Evolutionary conservation across 2,329 filamentous ascomycete genomes (phyloP).

Genomic region (Ophiostoma novo-ulmi): DNA sequence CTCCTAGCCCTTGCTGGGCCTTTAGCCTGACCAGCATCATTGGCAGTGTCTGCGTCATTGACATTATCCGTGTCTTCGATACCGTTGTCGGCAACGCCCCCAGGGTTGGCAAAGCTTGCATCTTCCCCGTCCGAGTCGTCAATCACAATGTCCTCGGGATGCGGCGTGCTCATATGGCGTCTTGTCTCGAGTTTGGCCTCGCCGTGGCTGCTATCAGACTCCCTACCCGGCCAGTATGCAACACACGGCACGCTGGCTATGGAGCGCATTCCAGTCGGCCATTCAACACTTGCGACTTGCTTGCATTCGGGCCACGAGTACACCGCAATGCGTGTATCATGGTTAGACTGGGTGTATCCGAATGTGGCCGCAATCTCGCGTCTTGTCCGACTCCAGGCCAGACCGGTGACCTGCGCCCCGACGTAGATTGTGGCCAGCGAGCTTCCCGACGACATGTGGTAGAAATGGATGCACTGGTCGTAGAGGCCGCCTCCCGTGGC

Average conservation of each 20-base stretch:
- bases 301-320: conserved; percentile 92
- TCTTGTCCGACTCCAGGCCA: conserved; percentile 82
- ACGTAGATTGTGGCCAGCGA: conserved; percentile 87
- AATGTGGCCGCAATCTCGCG: conserved; percentile 91
- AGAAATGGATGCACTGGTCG: conserved; percentile 95
- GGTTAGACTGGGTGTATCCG: conserved; percentile 85
- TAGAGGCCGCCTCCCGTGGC: conserved; percentile 91
- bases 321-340: conserved; percentile 81
- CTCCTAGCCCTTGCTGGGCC: background rate
- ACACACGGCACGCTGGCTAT: conserved; percentile 79
- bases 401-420: conserved; percentile 83
- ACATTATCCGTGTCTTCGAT: conserved; percentile 40
- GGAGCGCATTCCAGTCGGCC: conserved; percentile 61
- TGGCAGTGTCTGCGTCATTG: conserved; percentile 30
- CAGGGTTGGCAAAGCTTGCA: too few relatives aligned
- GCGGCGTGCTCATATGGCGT: background rate
- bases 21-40: background rate
- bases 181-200: background rate
- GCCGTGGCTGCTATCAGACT: conserved; percentile 15
- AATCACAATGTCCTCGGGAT: conserved; percentile 22
- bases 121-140: conserved; percentile 30
- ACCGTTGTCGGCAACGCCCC: too few relatives aligned
- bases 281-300: conserved; percentile 79
- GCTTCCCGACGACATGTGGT: conserved; percentile 76
- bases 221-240: conserved; percentile 42